phyloP scores from a whole-genome alignment of 192 early-diverging fungal species.

The Podochytrium sp. region DNA sequence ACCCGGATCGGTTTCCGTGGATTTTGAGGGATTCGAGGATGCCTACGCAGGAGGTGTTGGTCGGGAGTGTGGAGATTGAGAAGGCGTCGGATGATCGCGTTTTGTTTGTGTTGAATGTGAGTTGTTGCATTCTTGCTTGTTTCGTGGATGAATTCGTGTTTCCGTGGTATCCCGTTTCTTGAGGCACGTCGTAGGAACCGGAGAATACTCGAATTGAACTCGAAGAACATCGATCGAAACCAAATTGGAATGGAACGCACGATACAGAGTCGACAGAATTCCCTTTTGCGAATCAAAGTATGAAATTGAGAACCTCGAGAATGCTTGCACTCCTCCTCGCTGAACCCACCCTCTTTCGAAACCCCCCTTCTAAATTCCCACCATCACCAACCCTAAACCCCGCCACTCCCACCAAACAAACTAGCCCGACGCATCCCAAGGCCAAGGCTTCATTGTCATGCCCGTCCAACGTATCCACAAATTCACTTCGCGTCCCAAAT shows the following conservation, averaged over 20 bases:
- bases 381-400: background rate
- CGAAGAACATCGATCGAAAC: no score
- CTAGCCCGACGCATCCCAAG: background rate
- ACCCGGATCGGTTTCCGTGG: conserved; percentile 53
- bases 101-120: conserved; percentile 36
- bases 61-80: conserved; percentile 41
- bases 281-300: no score
- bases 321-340: no score
- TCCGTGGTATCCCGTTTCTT: no score
- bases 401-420: background rate
- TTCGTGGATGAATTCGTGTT: no score
- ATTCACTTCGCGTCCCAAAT: conserved; percentile 44
- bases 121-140: no score
- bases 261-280: no score
- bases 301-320: no score
- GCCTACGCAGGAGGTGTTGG: conserved; percentile 20
- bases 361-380: background rate
- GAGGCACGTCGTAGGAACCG: no score
- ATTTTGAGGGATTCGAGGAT: conserved; percentile 38
- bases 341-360: background rate
- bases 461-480: conserved; percentile 55
- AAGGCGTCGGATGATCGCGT: conserved; percentile 35
- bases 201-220: no score
- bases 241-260: no score
- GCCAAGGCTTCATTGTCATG: conserved; percentile 42